Evolutionary conservation across 768 basidiomycete genomes (phyloP).

Genomic region (Tricholoma sp.): DNA sequence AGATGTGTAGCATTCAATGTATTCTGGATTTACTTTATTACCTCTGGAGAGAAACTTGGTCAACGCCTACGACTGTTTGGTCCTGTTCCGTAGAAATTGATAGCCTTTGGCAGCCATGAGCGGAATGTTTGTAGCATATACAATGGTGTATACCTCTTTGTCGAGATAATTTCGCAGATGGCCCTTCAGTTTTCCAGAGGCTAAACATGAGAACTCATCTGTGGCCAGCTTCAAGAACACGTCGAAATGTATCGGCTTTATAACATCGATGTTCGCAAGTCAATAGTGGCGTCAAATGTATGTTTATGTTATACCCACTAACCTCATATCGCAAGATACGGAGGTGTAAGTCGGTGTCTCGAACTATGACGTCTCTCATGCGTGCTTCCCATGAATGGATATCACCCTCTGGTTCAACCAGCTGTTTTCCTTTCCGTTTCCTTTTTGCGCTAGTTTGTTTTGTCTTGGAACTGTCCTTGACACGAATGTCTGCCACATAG

Average conservation of each 20-base stretch:
- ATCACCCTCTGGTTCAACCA: constrained; percentile 11
- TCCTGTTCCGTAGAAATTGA: constrained; percentile 47
- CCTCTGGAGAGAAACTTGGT: not conserved
- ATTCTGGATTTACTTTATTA: not conserved
- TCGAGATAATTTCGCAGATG: constrained; percentile 51
- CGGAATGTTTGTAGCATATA: not conserved
- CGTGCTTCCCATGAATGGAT: constrained; percentile 36
- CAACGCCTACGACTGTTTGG: constrained; percentile 17
- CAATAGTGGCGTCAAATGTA: not conserved
- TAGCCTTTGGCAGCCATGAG: constrained; percentile 32
- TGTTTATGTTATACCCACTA: constrained; percentile 7
- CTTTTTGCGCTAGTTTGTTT: not conserved
- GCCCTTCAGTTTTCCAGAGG: constrained; percentile 27
- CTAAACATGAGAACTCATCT: constrained; percentile 17
- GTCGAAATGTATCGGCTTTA: constrained; percentile 55
- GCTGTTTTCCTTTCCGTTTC: constrained; percentile 12
- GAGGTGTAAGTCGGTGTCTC: constrained; percentile 43
- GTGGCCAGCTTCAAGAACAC: constrained; percentile 41
- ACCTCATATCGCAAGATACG: constrained; percentile 68
- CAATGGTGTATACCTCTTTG: constrained; percentile 36
- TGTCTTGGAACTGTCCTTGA: not conserved
- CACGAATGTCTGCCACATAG: not conserved
- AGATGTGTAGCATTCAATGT: not conserved
- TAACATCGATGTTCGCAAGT: not conserved
- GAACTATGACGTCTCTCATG: constrained; percentile 37